Percentiles rank a stretch among this genome's conserved stretches.
phyloP scores from a whole-genome alignment of 2,329 filamentous ascomycete species.

The Thermothelomyces thermophilus region DNA sequence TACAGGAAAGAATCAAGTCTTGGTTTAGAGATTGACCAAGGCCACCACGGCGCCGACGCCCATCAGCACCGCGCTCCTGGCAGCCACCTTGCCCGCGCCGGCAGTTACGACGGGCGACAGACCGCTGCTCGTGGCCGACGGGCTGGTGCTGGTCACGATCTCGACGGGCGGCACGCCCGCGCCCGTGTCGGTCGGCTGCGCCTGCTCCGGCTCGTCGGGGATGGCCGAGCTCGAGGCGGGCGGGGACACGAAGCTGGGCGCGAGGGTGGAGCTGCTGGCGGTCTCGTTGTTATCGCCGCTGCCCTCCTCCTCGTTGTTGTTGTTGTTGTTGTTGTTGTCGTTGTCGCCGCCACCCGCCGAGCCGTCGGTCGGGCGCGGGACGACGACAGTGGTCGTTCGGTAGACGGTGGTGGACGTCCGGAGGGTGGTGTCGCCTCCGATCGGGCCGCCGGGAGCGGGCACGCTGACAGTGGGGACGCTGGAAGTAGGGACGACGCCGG shows the following conservation, averaged over 20 bases:
- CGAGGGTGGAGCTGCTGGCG: not conserved
- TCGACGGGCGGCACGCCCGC: constrained; percentile 7
- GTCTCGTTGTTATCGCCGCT: not conserved
- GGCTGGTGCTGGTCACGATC: not conserved
- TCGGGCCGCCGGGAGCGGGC: constrained; percentile 18
- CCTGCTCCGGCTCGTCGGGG: not conserved
- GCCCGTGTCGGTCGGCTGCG: not conserved
- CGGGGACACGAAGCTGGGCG: not conserved
- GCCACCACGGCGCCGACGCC: constrained; percentile 5
- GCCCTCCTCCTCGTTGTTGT: no score
- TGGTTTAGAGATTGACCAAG: not conserved
- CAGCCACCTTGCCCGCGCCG: constrained; percentile 11
- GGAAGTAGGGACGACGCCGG: no score
- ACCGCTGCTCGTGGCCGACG: not conserved
- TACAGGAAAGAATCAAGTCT: not conserved
- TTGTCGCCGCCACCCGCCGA: not conserved
- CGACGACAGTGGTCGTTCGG: constrained; percentile 3
- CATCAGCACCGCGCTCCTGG: not conserved
- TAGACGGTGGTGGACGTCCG: constrained; percentile 4
- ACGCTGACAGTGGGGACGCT: no score
- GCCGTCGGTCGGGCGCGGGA: constrained; percentile 5
- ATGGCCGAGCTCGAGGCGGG: no score
- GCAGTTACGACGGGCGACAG: constrained; percentile 3
- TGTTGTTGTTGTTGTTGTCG: not conserved
- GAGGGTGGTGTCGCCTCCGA: constrained; percentile 10